Percentiles rank a stretch among this genome's conserved stretches.
phyloP scores from a whole-genome alignment of 2,329 filamentous ascomycete genomes.

The Cylindrodendrum hubeiense region DNA sequence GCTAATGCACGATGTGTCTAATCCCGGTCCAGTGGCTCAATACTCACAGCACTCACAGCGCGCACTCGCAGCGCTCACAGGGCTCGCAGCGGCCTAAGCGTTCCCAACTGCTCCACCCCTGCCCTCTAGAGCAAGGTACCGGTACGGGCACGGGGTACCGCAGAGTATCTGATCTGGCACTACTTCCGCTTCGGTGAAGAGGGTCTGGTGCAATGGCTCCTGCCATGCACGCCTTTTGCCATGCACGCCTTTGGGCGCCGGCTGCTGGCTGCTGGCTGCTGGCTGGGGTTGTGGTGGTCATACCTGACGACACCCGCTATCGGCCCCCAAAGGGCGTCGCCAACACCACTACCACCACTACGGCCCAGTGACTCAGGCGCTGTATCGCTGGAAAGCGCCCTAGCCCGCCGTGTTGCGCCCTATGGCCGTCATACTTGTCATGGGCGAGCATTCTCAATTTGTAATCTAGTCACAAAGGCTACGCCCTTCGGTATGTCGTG shows the following conservation, averaged over 20 bases:
- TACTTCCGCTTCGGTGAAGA: constrained; percentile 1
- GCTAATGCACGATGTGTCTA: constrained; percentile 48
- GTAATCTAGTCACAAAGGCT: background rate
- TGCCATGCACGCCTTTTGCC: constrained; percentile 7
- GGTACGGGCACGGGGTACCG: constrained; percentile 30
- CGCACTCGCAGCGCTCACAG: too few relatives aligned
- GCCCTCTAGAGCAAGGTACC: constrained; percentile 7
- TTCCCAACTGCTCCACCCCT: constrained; percentile 1
- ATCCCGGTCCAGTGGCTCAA: constrained; percentile 37
- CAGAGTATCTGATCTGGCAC: constrained; percentile 16
- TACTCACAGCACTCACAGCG: constrained; percentile 14
- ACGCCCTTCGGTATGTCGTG: background rate
- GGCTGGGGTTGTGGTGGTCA: too few relatives aligned
- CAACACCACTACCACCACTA: constrained; percentile 11
- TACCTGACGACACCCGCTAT: constrained; percentile 1
- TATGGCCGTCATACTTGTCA: background rate
- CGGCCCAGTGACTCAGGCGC: constrained; percentile 3
- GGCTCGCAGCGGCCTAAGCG: constrained; percentile 19
- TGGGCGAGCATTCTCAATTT: background rate
- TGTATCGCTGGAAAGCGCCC: constrained; percentile 1
- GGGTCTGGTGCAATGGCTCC: constrained; percentile 8
- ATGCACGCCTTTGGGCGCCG: constrained; percentile 3
- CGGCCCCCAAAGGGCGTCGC: constrained; percentile 5
- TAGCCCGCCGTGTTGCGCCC: constrained; percentile 3
- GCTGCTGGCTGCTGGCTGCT: background rate